Evolutionary conservation across 768 basidiomycete genomes (phyloP).

Genomic region (Hygrocybe punicea): DNA sequence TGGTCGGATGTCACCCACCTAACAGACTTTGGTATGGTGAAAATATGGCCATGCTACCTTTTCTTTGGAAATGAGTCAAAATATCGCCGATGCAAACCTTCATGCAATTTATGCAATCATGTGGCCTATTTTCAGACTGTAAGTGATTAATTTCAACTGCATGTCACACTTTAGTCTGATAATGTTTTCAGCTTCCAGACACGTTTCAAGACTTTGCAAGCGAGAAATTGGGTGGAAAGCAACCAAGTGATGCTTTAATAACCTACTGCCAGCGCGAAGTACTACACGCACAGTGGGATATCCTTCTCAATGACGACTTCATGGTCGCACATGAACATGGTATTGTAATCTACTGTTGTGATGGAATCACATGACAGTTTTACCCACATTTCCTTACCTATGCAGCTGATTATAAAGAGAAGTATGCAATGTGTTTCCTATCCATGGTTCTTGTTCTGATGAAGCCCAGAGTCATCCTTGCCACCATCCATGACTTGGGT

Average conservation of each 20-base stretch:
- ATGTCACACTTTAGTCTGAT: no score
- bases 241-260: no score
- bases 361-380: no score
- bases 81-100: constrained; percentile 12
- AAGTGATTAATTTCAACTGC: background rate
- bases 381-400: constrained; percentile 16
- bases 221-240: no score
- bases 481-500: constrained; percentile 24
- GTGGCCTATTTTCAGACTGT: constrained; percentile 9
- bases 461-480: constrained; percentile 15
- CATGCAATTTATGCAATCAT: background rate
- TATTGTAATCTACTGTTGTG: no score
- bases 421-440: constrained; percentile 17
- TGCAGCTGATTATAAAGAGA: constrained; percentile 35
- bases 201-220: no score
- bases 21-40: constrained; percentile 28
- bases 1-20: constrained; percentile 35
- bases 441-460: background rate
- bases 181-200: no score
- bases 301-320: no score
- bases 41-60: constrained; percentile 18
- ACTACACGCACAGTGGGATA: no score
- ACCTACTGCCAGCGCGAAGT: no score
- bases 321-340: no score
- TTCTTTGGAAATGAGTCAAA: constrained; percentile 23